Evolutionary conservation across 2,329 filamentous ascomycete genomes (phyloP), one percentile per base, ranked within the genome.

Genomic region (Calonectria multiphialidica): DNA sequence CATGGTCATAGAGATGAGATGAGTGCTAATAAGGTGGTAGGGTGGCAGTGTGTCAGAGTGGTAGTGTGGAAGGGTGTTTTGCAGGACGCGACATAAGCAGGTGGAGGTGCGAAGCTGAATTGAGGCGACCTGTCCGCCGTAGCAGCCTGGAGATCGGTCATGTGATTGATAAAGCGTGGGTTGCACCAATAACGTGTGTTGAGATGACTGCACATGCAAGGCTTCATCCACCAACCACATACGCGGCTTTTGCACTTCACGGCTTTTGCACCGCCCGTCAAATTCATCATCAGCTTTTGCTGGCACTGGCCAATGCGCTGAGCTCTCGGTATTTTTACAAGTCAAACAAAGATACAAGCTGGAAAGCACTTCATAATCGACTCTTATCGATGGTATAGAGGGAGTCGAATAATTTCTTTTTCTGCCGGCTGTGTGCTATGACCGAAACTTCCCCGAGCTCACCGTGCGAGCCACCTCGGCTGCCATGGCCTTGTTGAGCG

Each of bases 401-500:
- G 3, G 35, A 3, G 7, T 15, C 35, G 12, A 15, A 15, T 37
- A 37, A 3, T 23, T 10, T 23, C 5, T 47, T 23, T 6, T 21
- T 23, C n/a, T 23, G 28, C 28, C 12, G 2, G 9, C 5, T 18
- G 18, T 45, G 42, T 2, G 7, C 16, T 57, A 55, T 7, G 37
- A 37, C 15, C 25, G 21, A 25, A 69, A 69, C 28, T n/a, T 28
- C 0, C 21, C 21, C 6, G 25, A n/a, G 2, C 35, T 10, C 3
- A 69, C 9, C 1, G 30, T 45, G 2, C 55, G 33, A 2, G 57
- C 45, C 18, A 69, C 57, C 47, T 55, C 47, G 1, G 35, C 57
- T 18, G 66, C 66, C 7, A 69, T 40, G 6, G 53, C 57, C 21
- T 47, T 42, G 16, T 63, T 59, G 13, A 69, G 53, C 25, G 50